Conservation (phyloP, 108 stramenopile genomes). For the Nitzschia sp. region DNA sequence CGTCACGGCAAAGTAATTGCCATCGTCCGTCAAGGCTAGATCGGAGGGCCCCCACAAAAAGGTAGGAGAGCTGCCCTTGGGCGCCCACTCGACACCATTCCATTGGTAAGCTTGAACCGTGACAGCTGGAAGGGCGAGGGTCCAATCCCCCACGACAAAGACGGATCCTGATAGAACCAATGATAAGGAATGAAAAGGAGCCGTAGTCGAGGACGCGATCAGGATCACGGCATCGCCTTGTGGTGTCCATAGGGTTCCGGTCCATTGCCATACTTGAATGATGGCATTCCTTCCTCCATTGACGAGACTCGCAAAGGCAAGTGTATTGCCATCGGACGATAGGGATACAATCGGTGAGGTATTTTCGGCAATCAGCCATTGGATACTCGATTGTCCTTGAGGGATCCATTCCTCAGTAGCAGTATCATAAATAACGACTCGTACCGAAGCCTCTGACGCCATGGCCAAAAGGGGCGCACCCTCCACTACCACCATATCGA, state of each 20-base stretch:
- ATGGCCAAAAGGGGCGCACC: background rate
- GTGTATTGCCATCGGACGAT: background rate
- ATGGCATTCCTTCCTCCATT: background rate
- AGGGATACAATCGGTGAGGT: background rate
- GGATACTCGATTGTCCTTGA: background rate
- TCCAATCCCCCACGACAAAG: conserved; percentile 5
- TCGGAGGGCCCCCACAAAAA: conserved; percentile 8
- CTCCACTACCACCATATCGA: background rate
- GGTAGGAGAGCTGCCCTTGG: background rate
- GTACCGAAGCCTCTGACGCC: background rate
- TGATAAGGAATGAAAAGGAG: conserved; percentile 3
- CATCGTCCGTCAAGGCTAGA: conserved; percentile 9
- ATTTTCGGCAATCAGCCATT: background rate
- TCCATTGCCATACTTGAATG: conserved; percentile 5
- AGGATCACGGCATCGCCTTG: background rate
- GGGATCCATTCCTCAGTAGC: background rate
- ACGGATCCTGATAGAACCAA: conserved; percentile 7
- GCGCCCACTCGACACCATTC: background rate
- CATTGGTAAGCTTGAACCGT: conserved; percentile 1
- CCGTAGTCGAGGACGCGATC: background rate
- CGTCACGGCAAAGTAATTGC: background rate
- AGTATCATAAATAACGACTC: background rate
- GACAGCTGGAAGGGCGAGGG: background rate
- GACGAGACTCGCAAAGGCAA: background rate
- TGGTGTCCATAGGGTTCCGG: conserved; percentile 1